Evolutionary conservation across 352 stramenopile genomes (phyloP).

Genomic region (Phytophthora palmivora): DNA sequence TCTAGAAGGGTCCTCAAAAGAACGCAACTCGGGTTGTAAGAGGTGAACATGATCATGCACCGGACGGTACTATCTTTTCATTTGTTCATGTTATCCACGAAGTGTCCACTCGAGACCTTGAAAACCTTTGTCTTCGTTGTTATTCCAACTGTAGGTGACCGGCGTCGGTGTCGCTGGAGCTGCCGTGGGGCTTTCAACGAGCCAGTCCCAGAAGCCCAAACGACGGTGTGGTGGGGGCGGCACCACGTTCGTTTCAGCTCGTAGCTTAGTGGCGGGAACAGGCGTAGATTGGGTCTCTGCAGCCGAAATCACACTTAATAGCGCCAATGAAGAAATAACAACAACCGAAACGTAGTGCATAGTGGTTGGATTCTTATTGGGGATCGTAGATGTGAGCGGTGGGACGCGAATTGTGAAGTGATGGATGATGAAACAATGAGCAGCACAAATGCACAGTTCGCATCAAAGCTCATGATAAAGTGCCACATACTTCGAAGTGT

Average conservation of each 20-base stretch:
- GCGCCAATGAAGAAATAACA: neutral
- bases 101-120: too few relatives aligned
- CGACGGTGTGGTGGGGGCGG: neutral
- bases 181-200: slow-evolving; percentile 7
- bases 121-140: neutral
- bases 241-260: neutral
- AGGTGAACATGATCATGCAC: too few relatives aligned
- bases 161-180: neutral
- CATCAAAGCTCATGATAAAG: too few relatives aligned
- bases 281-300: slow-evolving; percentile 1
- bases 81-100: too few relatives aligned
- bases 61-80: too few relatives aligned
- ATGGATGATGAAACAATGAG: too few relatives aligned
- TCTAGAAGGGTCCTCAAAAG: too few relatives aligned
- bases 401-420: too few relatives aligned
- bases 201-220: slow-evolving; percentile 11
- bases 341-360: neutral
- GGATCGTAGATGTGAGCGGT: too few relatives aligned
- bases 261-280: slow-evolving; percentile 1
- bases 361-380: neutral
- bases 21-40: too few relatives aligned
- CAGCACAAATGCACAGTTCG: too few relatives aligned
- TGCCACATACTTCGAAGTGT: too few relatives aligned
- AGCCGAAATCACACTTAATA: slow-evolving; percentile 1
- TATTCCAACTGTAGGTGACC: neutral